Base-by-base conservation (phyloP, 345 rosid genomes). In the Aquilaria yunnanensis region DNA sequence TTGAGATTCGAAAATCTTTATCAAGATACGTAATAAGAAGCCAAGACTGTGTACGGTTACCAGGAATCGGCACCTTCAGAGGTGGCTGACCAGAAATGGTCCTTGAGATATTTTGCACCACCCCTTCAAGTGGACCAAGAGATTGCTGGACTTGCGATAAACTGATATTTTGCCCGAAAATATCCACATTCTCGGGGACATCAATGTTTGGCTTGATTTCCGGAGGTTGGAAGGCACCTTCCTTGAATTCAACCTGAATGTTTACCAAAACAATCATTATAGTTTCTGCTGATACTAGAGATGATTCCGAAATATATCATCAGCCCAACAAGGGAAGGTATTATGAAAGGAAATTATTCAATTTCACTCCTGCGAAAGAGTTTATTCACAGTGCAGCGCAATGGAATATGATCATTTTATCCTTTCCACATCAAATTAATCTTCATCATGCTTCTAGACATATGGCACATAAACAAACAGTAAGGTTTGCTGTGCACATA, bases 21-120 rank as follows among this genome's bases (percentile, higher is more conserved):
- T 93, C 98, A 11, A 93, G 97, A 71, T 88, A 93, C 9, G 98
- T 86, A 57, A 74, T 83, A 53, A 93, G 78, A 72, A 93, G 94
- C 97, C 98, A 93, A 1, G 98, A 90, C 56, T 67, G 74, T 62
- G 83, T 65, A 32, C 80, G 80, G 50, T 78, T 64, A 5, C 95
- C 97, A 0, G 97, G 92, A 74, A 93, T 80, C 10, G 98, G 96
- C 65, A 93, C 59, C 81, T 76, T 93, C 37, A 93, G 77, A 4
- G 95, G 90, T 10, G 89, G 78, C 83, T 86, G 97, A 56, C 97
- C 96, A 0, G 95, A 86, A 56, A 93, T 75, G 57, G 79, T 69
- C 57, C 92, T 74, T 13, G 90, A 76, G 62, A 93, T 78, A 61
- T 75, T 83, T 5, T 87, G 85, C 34, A 82, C 95, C 9, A 83